Evolutionary conservation across 1,284 basidiomycete species (phyloP), one percentile per base, ranked within the genome.

Genomic region (Ganoderma lucidum): DNA sequence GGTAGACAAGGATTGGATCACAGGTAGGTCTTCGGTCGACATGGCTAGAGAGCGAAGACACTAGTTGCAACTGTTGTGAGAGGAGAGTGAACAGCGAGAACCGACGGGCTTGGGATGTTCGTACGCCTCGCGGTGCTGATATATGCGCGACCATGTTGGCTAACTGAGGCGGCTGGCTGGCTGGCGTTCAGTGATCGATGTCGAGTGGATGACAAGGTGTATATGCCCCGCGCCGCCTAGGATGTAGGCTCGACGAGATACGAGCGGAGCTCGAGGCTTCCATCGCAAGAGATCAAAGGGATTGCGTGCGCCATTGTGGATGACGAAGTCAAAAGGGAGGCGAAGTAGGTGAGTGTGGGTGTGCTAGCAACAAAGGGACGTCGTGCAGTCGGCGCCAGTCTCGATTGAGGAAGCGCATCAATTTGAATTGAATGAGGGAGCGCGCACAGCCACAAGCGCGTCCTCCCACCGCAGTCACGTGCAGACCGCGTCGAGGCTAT

Each of bases 391-490:
- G 30, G 30, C 53, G 53, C 30, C 53, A 6, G 32, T 28, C 17
- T 15, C 15, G 15, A 56, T 19, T 17, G 53, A 15, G 48, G 23
- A 28, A 8, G 35, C 35, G 35, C 35, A 35, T 23, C 35, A 8
- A 3, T 8, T 41, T n/a, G 6, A n/a, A 8, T 2, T 56, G 30
- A 41, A 45, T 32, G 68, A 39, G 56, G 44, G 56, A 56, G 72
- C 72, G 70, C 62, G 51, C 72, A 62, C 70, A 68, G 75, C 75
- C 75, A 75, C 75, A 75, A 70, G 61, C 75, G 74, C 74, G 75
- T 71, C 71, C 66, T 67, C 61, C 64, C 1, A 61, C 70, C 63
- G 44, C 63, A 63, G 65, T 75, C 73, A 75, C 74, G 74, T 75
- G 74, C 73, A 39, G 39, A 62, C 48, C 74, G 75, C 74, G 75